Evolutionary conservation across 768 basidiomycete species (phyloP).

Genomic region (Tricholoma sp.): DNA sequence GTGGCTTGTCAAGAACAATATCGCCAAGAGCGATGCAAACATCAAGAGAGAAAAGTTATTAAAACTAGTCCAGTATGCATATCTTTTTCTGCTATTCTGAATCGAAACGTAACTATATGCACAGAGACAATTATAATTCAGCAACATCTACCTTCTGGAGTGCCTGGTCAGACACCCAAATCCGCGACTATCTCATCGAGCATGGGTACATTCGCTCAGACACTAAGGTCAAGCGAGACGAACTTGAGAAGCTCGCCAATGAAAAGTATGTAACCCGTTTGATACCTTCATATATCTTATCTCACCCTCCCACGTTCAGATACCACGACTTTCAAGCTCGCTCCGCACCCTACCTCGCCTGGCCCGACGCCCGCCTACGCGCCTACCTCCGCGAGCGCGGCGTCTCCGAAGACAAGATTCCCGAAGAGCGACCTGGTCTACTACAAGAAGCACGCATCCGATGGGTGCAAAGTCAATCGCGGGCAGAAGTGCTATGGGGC

Average conservation of each 20-base stretch:
- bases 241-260: slow-evolving; percentile 68
- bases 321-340: slow-evolving; percentile 40
- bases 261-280: slow-evolving; percentile 46
- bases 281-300: not conserved
- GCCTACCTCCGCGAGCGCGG: slow-evolving; percentile 82
- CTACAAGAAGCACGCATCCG: slow-evolving; percentile 76
- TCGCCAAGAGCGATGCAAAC: slow-evolving; percentile 70
- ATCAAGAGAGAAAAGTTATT: slow-evolving; percentile 70
- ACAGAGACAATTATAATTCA: slow-evolving; percentile 63
- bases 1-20: slow-evolving; percentile 74
- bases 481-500: slow-evolving; percentile 51
- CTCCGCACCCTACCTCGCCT: slow-evolving; percentile 68
- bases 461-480: slow-evolving; percentile 63
- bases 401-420: slow-evolving; percentile 63
- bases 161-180: slow-evolving; percentile 71
- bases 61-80: slow-evolving; percentile 59
- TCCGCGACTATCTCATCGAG: slow-evolving; percentile 71
- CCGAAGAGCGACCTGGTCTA: slow-evolving; percentile 65
- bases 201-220: slow-evolving; percentile 59
- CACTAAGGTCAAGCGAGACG: slow-evolving; percentile 64
- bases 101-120: not conserved
- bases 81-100: not conserved
- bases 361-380: slow-evolving; percentile 91
- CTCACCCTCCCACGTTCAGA: slow-evolving; percentile 26
- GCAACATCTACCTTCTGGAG: slow-evolving; percentile 56